Percentiles rank a stretch among this genome's conserved stretches.
Conservation (phyloP, 2,329 filamentous ascomycete species). For the Salinomyces thailandicus region DNA sequence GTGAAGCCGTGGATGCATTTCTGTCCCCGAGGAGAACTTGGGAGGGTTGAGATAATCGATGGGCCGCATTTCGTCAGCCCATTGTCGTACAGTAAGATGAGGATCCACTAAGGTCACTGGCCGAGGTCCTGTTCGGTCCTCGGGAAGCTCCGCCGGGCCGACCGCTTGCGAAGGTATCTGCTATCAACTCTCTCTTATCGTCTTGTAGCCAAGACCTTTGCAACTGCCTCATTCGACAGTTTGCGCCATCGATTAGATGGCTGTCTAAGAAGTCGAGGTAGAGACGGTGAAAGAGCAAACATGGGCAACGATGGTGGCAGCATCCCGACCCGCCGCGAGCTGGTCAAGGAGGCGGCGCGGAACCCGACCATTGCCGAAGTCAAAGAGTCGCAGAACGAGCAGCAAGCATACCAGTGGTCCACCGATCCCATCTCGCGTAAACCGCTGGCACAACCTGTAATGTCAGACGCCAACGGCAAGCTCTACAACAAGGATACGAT, state of each 20-base stretch:
- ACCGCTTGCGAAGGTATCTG: neutral
- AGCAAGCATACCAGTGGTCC: slow-evolving; percentile 75
- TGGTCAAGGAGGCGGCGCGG: slow-evolving; percentile 86
- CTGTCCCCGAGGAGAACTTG: too few species aligned
- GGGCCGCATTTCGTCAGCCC: neutral
- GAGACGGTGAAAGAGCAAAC: too few species aligned
- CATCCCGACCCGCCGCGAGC: slow-evolving; percentile 88
- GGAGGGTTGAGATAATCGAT: neutral
- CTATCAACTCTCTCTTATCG: too few species aligned
- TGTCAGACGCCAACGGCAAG: slow-evolving; percentile 72
- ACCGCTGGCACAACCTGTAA: slow-evolving; percentile 61
- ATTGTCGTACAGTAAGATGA: neutral
- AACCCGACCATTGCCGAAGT: slow-evolving; percentile 72
- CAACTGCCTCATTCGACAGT: too few species aligned
- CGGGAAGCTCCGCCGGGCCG: neutral
- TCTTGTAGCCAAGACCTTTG: too few species aligned
- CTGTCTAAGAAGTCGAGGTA: too few species aligned
- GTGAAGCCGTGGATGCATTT: too few species aligned
- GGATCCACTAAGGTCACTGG: neutral
- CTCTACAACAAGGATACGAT: slow-evolving; percentile 94
- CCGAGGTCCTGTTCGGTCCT: neutral
- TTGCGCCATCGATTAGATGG: too few species aligned
- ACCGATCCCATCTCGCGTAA: slow-evolving; percentile 78
- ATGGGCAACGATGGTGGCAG: slow-evolving; percentile 98
- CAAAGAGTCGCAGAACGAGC: slow-evolving; percentile 79